phyloP scores from a whole-genome alignment of 2,329 filamentous ascomycete species.

The Colletotrichum lindemuthianum region DNA sequence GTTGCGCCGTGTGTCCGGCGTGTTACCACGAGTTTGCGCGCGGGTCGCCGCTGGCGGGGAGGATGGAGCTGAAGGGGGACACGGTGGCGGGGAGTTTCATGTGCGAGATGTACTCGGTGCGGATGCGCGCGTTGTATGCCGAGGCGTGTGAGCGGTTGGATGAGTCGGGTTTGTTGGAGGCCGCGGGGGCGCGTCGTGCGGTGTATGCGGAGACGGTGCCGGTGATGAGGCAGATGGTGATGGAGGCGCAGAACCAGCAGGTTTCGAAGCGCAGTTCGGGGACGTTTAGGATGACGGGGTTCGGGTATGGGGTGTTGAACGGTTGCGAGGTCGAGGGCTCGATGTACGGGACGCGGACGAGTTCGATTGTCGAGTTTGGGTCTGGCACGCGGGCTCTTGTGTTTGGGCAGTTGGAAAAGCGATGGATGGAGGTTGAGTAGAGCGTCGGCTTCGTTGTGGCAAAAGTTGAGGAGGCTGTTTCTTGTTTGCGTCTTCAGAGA shows the following conservation, averaged over 20 bases:
- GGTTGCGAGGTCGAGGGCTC: constrained; percentile 42
- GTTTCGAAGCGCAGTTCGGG: constrained; percentile 40
- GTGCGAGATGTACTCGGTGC: constrained; percentile 51
- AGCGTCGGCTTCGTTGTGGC: too few species aligned
- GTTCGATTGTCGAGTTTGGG: constrained; percentile 35
- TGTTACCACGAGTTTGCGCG: constrained; percentile 48
- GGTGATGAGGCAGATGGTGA: constrained; percentile 41
- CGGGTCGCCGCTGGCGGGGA: constrained; percentile 41
- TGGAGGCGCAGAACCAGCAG: constrained; percentile 40
- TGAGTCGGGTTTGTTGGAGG: constrained; percentile 39
- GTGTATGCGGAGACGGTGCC: constrained; percentile 48
- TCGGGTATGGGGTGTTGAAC: constrained; percentile 46
- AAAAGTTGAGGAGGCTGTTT: background rate
- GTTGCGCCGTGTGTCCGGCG: constrained; percentile 48
- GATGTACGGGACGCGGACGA: constrained; percentile 44
- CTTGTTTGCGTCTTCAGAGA: constrained; percentile 15
- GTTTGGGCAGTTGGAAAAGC: constrained; percentile 44
- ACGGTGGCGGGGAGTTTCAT: constrained; percentile 39
- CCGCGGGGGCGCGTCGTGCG: constrained; percentile 40
- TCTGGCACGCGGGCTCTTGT: constrained; percentile 32
- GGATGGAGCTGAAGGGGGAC: constrained; percentile 43
- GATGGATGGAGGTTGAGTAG: constrained; percentile 49
- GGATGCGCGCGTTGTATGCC: constrained; percentile 47
- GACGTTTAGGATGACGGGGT: constrained; percentile 42
- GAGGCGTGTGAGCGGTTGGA: constrained; percentile 42